Evolutionary conservation across 495 filamentous ascomycete species (phyloP).

Genomic region (Apodospora peruviana): DNA sequence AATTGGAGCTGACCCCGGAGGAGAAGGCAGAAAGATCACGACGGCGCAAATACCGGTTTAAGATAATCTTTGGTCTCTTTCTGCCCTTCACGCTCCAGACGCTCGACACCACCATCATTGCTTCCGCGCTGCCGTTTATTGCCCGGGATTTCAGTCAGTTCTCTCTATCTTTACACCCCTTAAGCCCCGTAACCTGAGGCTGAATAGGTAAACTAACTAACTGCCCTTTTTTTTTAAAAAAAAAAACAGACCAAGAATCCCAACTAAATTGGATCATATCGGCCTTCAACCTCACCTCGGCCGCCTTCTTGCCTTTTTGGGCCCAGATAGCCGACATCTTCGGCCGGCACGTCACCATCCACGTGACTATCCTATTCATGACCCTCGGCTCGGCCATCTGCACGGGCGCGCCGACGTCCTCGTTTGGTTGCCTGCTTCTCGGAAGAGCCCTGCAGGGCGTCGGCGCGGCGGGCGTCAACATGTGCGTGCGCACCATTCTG

Average conservation of each 20-base stretch:
- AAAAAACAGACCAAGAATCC: slow-evolving; percentile 42
- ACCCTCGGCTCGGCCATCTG: slow-evolving; percentile 21
- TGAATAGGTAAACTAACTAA: too few species aligned
- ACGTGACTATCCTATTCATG: slow-evolving; percentile 11
- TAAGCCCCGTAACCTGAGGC: too few species aligned
- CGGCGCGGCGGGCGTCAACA: slow-evolving; percentile 48
- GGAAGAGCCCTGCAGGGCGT: slow-evolving; percentile 55
- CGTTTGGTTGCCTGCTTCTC: slow-evolving; percentile 50
- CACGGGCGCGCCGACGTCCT: slow-evolving; percentile 43
- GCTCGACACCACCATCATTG: slow-evolving; percentile 55
- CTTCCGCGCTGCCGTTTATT: slow-evolving; percentile 54
- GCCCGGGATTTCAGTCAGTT: slow-evolving; percentile 52
- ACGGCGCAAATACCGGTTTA: slow-evolving; percentile 40
- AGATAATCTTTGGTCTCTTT: slow-evolving; percentile 47
- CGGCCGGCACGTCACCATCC: slow-evolving; percentile 34
- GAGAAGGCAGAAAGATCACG: slow-evolving; percentile 13
- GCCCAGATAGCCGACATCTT: slow-evolving; percentile 57
- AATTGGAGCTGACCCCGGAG: slow-evolving; percentile 3
- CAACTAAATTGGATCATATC: slow-evolving; percentile 62
- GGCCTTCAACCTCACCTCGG: slow-evolving; percentile 55
- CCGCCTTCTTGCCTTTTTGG: slow-evolving; percentile 57
- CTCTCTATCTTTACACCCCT: too few species aligned
- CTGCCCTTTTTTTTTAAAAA: too few species aligned
- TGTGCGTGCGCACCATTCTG: slow-evolving; percentile 49
- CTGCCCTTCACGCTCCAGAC: slow-evolving; percentile 47